These are phyloP conservation scores for Tricholoma terreum DNA, from an alignment of 768 basidiomycete genomes.

Conservation along the genomic window DNA sequence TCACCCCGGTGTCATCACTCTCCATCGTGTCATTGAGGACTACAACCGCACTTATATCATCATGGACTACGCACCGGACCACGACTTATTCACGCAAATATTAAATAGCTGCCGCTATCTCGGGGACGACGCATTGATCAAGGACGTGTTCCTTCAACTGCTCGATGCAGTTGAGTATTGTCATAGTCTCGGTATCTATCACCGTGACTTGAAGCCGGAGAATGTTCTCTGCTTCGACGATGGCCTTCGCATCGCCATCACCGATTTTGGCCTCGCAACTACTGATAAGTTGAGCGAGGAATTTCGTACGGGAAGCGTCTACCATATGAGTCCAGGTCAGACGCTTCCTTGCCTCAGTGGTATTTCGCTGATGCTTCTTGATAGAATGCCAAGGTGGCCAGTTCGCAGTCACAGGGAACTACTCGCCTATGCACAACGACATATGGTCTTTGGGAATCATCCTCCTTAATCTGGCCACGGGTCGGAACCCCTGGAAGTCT, in stretches of 20 bases:
- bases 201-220: constrained; percentile 97
- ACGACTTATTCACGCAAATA: constrained; percentile 93
- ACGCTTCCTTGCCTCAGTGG: constrained; percentile 8
- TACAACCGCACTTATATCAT: constrained; percentile 81
- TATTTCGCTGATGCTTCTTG: constrained; percentile 16
- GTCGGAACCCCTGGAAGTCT: constrained; percentile 97
- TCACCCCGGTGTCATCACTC: constrained; percentile 81
- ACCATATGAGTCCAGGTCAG: constrained; percentile 95
- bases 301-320: constrained; percentile 91
- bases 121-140: constrained; percentile 82
- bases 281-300: constrained; percentile 83
- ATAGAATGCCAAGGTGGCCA: constrained; percentile 87
- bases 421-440: constrained; percentile 89
- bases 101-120: constrained; percentile 74
- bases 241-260: constrained; percentile 79
- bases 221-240: constrained; percentile 85
- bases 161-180: constrained; percentile 93
- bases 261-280: constrained; percentile 95
- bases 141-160: constrained; percentile 88
- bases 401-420: constrained; percentile 61
- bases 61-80: constrained; percentile 90
- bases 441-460: constrained; percentile 98
- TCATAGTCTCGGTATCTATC: constrained; percentile 89
- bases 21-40: constrained; percentile 88
- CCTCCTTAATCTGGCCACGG: constrained; percentile 91